phyloP scores from a whole-genome alignment of 257 asterid species.

The Anisodus acutangulus region DNA sequence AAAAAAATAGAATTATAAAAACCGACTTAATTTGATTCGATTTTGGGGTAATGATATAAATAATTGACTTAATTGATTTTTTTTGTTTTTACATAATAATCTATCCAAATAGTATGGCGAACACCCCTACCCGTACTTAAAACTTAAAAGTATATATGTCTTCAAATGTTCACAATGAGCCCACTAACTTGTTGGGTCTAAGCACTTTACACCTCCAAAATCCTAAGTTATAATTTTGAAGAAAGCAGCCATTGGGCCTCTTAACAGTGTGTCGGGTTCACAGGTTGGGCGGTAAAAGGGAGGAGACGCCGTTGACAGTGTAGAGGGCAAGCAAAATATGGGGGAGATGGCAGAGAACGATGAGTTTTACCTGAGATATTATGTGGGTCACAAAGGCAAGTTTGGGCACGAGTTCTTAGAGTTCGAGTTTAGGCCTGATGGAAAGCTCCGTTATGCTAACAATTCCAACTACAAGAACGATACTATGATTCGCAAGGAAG shows the following conservation, averaged over 20 bases:
- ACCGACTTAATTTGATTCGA: too few species aligned
- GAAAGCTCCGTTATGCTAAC: slow-evolving; percentile 95
- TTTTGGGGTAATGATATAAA: too few species aligned
- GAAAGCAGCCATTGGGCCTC: not conserved
- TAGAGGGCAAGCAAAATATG: slow-evolving; percentile 38
- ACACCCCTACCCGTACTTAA: too few species aligned
- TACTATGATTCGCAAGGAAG: slow-evolving; percentile 97
- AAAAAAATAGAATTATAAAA: too few species aligned
- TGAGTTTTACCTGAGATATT: slow-evolving; percentile 91
- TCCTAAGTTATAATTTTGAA: too few species aligned
- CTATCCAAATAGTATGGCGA: too few species aligned
- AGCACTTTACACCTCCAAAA: too few species aligned
- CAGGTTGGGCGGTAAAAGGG: not conserved
- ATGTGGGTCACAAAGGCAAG: slow-evolving; percentile 94
- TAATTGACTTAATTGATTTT: too few species aligned
- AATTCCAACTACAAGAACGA: slow-evolving; percentile 98
- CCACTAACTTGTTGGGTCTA: too few species aligned
- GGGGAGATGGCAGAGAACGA: slow-evolving; percentile 55
- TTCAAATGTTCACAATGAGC: too few species aligned
- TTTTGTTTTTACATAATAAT: too few species aligned
- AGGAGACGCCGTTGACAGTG: not conserved
- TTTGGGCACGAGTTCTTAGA: slow-evolving; percentile 95
- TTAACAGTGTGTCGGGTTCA: not conserved
- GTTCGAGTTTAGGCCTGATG: slow-evolving; percentile 93
- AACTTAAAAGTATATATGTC: too few species aligned